phyloP scores from a whole-genome alignment of 1,284 basidiomycete genomes.

The Violaceomyces palustris region DNA sequence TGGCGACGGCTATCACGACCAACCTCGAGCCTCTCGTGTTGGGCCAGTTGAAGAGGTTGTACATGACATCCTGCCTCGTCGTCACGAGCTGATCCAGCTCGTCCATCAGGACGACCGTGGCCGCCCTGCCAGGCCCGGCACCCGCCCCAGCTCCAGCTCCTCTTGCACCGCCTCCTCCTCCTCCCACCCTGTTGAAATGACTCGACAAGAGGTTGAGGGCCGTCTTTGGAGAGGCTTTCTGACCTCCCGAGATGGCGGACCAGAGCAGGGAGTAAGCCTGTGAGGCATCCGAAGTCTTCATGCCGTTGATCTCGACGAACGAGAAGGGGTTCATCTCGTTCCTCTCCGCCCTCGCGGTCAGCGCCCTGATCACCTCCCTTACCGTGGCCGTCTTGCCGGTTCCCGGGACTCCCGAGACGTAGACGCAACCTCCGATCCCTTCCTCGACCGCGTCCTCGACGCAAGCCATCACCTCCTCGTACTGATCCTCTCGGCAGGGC shows the following conservation, averaged over 20 bases:
- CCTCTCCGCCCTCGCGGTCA: constrained; percentile 23
- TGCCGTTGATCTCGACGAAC: constrained; percentile 96
- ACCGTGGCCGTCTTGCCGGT: constrained; percentile 87
- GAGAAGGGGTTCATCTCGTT: constrained; percentile 88
- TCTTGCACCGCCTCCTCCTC: constrained; percentile 14
- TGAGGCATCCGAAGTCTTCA: constrained; percentile 58
- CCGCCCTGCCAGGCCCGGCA: constrained; percentile 17
- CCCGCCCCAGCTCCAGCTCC: constrained; percentile 11
- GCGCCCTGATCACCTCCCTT: constrained; percentile 77
- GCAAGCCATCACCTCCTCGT: constrained; percentile 67
- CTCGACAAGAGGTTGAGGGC: constrained; percentile 30
- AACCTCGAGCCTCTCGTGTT: constrained; percentile 78
- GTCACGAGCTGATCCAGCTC: constrained; percentile 96
- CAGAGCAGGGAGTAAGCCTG: constrained; percentile 49
- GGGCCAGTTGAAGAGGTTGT: constrained; percentile 99
- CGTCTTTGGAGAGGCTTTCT: constrained; percentile 34
- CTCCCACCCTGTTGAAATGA: constrained; percentile 30
- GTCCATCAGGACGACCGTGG: constrained; percentile 91
- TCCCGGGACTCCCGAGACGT: constrained; percentile 87
- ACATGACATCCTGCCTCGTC: constrained; percentile 92
- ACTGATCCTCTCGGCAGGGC: constrained; percentile 86
- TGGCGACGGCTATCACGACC: constrained; percentile 93
- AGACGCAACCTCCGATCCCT: constrained; percentile 89
- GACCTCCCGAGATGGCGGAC: constrained; percentile 35
- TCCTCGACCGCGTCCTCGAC: constrained; percentile 84